Evolutionary conservation across 2,329 filamentous ascomycete species (phyloP).

Genomic region (Fusarium tjaetaba): DNA sequence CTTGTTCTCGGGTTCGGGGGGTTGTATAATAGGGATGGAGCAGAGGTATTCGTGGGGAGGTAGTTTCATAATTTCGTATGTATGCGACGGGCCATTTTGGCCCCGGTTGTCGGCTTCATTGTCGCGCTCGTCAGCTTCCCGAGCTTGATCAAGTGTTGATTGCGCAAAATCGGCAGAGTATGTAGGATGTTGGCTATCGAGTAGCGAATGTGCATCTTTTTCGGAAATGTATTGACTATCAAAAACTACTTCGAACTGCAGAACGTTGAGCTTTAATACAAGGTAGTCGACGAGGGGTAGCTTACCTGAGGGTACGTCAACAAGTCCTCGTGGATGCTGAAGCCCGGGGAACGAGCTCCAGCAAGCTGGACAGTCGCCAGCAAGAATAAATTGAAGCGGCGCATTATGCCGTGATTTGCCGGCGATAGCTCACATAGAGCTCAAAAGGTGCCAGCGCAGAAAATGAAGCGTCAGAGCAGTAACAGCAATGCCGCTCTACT

Average conservation of each 20-base stretch:
- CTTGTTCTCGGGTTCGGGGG: conserved; percentile 66
- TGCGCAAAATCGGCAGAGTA: conserved; percentile 54
- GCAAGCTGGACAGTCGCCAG: conserved; percentile 57
- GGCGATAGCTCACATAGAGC: conserved; percentile 44
- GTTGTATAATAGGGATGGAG: conserved; percentile 77
- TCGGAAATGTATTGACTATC: conserved; percentile 77
- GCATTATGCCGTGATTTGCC: conserved; percentile 56
- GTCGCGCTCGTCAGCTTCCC: conserved; percentile 41
- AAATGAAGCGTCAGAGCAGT: conserved; percentile 18
- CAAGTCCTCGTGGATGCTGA: conserved; percentile 90
- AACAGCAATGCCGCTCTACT: conserved; percentile 4
- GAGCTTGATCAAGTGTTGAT: conserved; percentile 50
- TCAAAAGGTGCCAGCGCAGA: conserved; percentile 16
- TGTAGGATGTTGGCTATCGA: conserved; percentile 57
- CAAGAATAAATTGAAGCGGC: conserved; percentile 58
- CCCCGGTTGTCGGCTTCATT: conserved; percentile 42
- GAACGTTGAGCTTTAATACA: conserved; percentile 18
- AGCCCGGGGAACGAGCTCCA: conserved; percentile 64
- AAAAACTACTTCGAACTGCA: conserved; percentile 82
- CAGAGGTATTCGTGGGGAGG: conserved; percentile 81
- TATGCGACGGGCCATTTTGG: conserved; percentile 44
- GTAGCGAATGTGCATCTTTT: conserved; percentile 70
- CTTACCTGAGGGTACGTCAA: conserved; percentile 86
- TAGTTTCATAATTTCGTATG: conserved; percentile 80
- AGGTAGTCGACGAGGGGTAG: conserved; percentile 14